Base-by-base conservation (phyloP, 2,329 filamentous ascomycete species). In the Pseudogymnoascus sp. region DNA sequence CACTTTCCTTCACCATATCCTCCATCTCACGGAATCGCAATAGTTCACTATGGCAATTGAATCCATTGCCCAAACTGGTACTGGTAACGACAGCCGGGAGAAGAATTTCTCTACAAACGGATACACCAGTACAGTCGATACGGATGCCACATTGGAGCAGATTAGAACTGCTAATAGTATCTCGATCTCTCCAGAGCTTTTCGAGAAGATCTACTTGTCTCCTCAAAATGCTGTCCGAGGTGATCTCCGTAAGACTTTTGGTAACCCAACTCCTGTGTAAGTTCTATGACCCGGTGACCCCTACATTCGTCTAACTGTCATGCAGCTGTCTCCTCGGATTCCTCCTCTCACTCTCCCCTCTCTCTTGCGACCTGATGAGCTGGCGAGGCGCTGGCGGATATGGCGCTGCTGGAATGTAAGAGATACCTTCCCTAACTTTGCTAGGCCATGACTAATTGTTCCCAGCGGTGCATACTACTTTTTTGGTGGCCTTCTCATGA, bases 171-270 rank as follows among this genome's bases (percentile, higher is more conserved):
- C 72, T 58, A 77, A 78, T 30, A 79, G 76, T 65, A 75, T 82
- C 11, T 73, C 77, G 33, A 84, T 87, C 67, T 28, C 25, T 28
- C 79, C 83, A 0, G 84, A 86, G 70, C 72, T 84, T 0, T 86
- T 87, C 62, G 84, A 87, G 75, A 87, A 86, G 75, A 75, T 87
- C 9, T 86, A 85, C 69, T 75, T 87, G 5, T 80, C 78, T 1
- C 83, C 83, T 2, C 78, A 80, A 66, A 82, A 78, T 64, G 68
- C 72, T 0, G 80, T 82, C 42, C 79, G 80, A 63, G 82, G 82
- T 6, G 77, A 84, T 2, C 68, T 85, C 52, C 75, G 82, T 60
- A 80, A 78, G 70, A 84, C 79, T 0, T 82, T 86, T 69, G 84
- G 76, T 11, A 87, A 87, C 66, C 84, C 84, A 1, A 86, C 84